These are phyloP conservation scores for Euphorbia peplus DNA, from an alignment of 345 rosid species.

Conservation along the genomic window DNA sequence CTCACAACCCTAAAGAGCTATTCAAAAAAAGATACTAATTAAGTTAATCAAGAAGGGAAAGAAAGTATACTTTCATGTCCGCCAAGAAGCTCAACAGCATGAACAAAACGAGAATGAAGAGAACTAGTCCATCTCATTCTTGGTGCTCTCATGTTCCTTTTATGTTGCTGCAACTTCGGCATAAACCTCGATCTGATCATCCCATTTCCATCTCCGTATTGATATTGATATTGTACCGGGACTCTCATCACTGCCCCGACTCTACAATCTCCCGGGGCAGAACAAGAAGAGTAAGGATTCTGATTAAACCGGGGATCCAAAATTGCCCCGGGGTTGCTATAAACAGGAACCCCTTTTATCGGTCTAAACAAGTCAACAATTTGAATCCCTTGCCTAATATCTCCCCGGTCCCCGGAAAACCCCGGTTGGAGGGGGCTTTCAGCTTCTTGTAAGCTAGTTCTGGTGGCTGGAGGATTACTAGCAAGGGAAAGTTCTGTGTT, in stretches of 20 bases:
- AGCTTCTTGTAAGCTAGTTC: slow-evolving; percentile 21
- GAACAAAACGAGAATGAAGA: slow-evolving; percentile 47
- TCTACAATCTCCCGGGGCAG: too few relatives aligned
- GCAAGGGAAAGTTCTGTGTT: slow-evolving; percentile 44
- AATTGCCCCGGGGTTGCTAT: slow-evolving; percentile 16
- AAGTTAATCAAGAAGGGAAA: not conserved
- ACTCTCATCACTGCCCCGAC: too few relatives aligned
- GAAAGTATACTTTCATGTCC: slow-evolving; percentile 45
- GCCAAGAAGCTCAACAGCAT: slow-evolving; percentile 49
- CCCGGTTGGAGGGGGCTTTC: slow-evolving; percentile 19
- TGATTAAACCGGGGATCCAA: slow-evolving; percentile 24
- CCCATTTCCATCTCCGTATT: slow-evolving; percentile 16
- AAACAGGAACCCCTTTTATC: slow-evolving; percentile 50
- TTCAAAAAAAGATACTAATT: not conserved
- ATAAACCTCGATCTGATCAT: slow-evolving; percentile 49
- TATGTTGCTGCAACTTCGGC: slow-evolving; percentile 45
- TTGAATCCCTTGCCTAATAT: not conserved
- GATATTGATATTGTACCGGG: slow-evolving; percentile 2
- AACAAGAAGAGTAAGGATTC: too few relatives aligned
- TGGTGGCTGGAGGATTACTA: slow-evolving; percentile 14
- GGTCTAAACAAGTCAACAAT: slow-evolving; percentile 32
- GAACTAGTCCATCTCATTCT: slow-evolving; percentile 64
- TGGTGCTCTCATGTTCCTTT: slow-evolving; percentile 72
- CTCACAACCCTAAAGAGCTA: too few relatives aligned
- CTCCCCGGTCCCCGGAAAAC: too few relatives aligned